A percentile compares a stretch with the other conserved stretches of the same genome.
Evolutionary conservation across 139 green algal species (phyloP).

Genomic region (Penium margaritaceum): DNA sequence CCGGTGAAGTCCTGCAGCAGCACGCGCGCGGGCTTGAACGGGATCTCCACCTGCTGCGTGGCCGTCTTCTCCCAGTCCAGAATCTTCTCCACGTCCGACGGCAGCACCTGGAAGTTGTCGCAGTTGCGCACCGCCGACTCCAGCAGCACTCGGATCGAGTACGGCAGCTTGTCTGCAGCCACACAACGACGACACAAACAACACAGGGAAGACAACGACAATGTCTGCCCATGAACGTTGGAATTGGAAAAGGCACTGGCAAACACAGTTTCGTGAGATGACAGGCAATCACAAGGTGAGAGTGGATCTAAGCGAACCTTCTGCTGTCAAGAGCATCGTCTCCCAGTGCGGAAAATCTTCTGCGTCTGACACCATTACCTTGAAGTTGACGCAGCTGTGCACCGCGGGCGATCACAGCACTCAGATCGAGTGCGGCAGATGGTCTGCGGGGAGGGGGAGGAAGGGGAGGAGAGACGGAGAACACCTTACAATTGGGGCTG

Average conservation of each 20-base stretch:
- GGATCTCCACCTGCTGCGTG: conserved; percentile 49
- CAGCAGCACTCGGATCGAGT: conserved; percentile 42
- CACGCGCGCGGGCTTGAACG: conserved; percentile 48
- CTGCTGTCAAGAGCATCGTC: too few species aligned
- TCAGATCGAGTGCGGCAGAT: neutral
- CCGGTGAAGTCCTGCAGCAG: conserved; percentile 51
- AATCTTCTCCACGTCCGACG: conserved; percentile 45
- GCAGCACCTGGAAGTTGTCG: conserved; percentile 46
- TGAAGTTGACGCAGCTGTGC: neutral
- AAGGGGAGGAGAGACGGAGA: too few species aligned
- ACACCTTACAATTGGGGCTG: too few species aligned
- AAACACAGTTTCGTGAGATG: too few species aligned
- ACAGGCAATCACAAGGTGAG: too few species aligned
- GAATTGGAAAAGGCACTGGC: neutral
- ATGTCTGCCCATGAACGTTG: too few species aligned
- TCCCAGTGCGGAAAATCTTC: too few species aligned
- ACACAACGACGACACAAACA: conserved; percentile 8
- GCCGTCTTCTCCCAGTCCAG: conserved; percentile 47
- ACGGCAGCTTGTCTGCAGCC: conserved; percentile 43
- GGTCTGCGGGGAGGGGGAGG: too few species aligned
- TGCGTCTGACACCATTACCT: neutral
- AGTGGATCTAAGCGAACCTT: too few species aligned
- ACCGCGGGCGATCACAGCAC: neutral
- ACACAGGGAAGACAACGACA: too few species aligned
- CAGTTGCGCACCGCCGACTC: conserved; percentile 46